Evolutionary conservation across 2,329 filamentous ascomycete genomes (phyloP).

Genomic region (Tolypocladium tundrense): DNA sequence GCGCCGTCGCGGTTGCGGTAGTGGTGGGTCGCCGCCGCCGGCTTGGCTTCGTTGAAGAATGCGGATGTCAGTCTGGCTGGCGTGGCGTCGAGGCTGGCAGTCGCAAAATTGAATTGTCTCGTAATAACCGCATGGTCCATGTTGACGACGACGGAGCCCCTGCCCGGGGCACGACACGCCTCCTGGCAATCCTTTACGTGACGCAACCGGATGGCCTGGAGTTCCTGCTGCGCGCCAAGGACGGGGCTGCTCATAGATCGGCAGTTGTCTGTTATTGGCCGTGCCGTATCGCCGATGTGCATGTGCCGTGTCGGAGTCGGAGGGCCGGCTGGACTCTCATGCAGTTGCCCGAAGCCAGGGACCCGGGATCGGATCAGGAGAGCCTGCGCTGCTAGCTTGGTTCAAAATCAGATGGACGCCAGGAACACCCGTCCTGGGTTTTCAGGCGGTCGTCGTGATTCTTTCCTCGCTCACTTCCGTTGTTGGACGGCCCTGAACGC

Average conservation of each 20-base stretch:
- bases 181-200: neutral
- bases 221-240: neutral
- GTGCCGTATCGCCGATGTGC: neutral
- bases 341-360: neutral
- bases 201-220: too few relatives aligned
- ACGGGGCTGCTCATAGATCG: neutral
- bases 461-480: neutral
- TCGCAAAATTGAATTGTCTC: neutral
- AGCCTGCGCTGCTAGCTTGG: neutral
- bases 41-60: neutral
- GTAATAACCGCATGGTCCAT: neutral
- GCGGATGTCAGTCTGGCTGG: neutral
- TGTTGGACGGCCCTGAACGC: neutral
- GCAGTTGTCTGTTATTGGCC: neutral
- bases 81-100: neutral
- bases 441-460: neutral
- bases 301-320: neutral
- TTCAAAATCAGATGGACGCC: neutral
- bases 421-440: neutral
- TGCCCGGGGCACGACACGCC: neutral
- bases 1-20: neutral
- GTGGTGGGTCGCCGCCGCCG: neutral
- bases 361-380: neutral
- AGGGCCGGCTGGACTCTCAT: neutral
- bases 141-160: neutral